These are phyloP conservation scores for Kalmusia sp. DNA, from an alignment of 2,329 filamentous ascomycete genomes.

Conservation along the genomic window DNA sequence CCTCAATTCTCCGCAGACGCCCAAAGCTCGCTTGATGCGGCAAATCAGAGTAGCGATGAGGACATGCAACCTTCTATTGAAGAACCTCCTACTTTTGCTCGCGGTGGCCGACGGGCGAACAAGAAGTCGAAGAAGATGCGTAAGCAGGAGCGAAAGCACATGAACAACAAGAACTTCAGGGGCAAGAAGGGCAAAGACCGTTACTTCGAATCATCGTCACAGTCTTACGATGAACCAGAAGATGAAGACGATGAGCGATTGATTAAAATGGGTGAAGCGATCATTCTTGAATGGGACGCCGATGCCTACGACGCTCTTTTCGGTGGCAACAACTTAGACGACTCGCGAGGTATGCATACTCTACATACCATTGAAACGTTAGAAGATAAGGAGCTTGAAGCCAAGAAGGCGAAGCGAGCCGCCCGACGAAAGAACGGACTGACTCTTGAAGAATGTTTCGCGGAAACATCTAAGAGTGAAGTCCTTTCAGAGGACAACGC, in stretches of 20 bases:
- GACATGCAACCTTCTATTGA: conserved; percentile 39
- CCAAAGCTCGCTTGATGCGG: conserved; percentile 36
- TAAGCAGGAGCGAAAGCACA: conserved; percentile 37
- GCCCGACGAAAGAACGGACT: conserved; percentile 77
- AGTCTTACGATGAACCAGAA: conserved; percentile 41
- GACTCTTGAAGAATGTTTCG: conserved; percentile 86
- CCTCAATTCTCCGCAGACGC: conserved; percentile 35
- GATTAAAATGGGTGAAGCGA: conserved; percentile 80
- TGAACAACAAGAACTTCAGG: conserved; percentile 44
- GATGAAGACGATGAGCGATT: conserved; percentile 65
- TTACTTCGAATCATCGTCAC: conserved; percentile 33
- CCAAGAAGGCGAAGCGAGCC: conserved; percentile 67
- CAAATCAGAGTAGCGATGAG: conserved; percentile 45
- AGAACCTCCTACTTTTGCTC: conserved; percentile 24
- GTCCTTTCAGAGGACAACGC: conserved; percentile 93
- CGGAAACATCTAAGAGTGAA: conserved; percentile 94
- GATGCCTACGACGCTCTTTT: conserved; percentile 77
- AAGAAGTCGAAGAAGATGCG: conserved; percentile 40
- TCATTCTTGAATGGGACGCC: conserved; percentile 85
- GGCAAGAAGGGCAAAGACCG: conserved; percentile 38
- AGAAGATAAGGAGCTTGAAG: conserved; percentile 65
- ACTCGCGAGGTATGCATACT: conserved; percentile 66
- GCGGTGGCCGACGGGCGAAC: conserved; percentile 41
- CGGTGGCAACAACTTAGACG: conserved; percentile 49
- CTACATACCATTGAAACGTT: conserved; percentile 65